Conservation (phyloP, 2,329 filamentous ascomycete species). For the Byssoonygena ceratinophila region DNA sequence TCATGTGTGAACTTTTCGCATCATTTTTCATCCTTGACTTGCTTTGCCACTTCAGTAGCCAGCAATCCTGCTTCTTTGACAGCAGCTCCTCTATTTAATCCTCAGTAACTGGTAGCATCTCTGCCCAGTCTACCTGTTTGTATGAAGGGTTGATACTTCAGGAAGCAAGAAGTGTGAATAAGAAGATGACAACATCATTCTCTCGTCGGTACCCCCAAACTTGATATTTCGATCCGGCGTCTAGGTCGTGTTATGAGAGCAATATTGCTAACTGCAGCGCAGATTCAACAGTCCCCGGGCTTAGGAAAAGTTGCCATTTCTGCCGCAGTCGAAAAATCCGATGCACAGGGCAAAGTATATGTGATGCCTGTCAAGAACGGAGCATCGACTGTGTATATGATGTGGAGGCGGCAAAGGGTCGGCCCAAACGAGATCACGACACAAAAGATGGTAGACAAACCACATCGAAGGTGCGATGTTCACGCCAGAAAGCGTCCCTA, state of each 20-base stretch:
- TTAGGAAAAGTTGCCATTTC: constrained; percentile 13
- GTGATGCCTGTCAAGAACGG: constrained; percentile 12
- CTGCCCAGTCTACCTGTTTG: too few species aligned
- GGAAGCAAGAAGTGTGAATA: neutral
- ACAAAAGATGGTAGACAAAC: constrained; percentile 2
- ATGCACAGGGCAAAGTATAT: constrained; percentile 12
- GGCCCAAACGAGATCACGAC: constrained; percentile 12
- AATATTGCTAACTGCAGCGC: neutral
- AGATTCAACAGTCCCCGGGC: constrained; percentile 5
- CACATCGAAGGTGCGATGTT: neutral
- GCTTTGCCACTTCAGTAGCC: neutral
- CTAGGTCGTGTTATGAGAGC: neutral
- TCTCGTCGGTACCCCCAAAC: neutral
- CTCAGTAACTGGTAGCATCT: neutral
- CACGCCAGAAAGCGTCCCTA: neutral
- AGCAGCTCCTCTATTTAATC: neutral
- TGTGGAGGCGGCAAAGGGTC: constrained; percentile 12
- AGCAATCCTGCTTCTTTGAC: too few species aligned
- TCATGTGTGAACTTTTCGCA: neutral
- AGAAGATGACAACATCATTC: constrained; percentile 9
- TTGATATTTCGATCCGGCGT: too few species aligned
- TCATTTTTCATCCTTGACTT: neutral
- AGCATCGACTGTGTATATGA: constrained; percentile 13
- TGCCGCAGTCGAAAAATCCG: constrained; percentile 13
- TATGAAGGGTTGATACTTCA: too few species aligned